These are phyloP conservation scores for Sugiyamaella valdiviana DNA, from an alignment of 805 yeast species.

Conservation along the genomic window DNA sequence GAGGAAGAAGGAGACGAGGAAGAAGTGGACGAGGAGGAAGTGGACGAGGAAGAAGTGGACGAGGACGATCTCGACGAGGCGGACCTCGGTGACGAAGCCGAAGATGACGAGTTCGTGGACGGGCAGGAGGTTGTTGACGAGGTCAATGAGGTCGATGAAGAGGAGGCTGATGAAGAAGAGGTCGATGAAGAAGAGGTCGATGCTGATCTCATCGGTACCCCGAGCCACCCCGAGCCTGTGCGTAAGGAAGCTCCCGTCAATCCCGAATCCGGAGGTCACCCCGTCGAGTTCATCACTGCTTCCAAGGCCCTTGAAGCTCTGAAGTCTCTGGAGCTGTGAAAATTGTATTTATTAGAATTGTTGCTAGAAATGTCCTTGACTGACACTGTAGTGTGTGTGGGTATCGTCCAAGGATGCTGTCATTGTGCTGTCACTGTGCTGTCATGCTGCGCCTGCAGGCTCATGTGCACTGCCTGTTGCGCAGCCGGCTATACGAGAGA, in stretches of 20 bases:
- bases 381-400: too few species aligned
- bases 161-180: slow-evolving; percentile 5
- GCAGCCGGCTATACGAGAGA: too few species aligned
- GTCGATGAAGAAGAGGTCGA: slow-evolving; percentile 7
- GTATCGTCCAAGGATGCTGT: too few species aligned
- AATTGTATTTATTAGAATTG: not conserved
- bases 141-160: not conserved
- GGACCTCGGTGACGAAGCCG: slow-evolving; percentile 16
- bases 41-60: slow-evolving; percentile 15
- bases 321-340: not conserved
- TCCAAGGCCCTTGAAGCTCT: not conserved
- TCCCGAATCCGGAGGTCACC: not conserved
- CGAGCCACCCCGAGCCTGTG: too few species aligned
- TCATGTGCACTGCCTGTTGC: too few species aligned
- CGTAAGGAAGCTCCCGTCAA: not conserved
- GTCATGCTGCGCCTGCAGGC: too few species aligned
- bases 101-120: slow-evolving; percentile 3
- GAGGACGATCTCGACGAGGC: slow-evolving; percentile 18
- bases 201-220: slow-evolving; percentile 1
- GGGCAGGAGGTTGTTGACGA: slow-evolving; percentile 1
- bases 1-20: slow-evolving; percentile 29
- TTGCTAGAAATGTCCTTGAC: too few species aligned
- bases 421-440: too few species aligned
- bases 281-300: not conserved
- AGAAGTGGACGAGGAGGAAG: slow-evolving; percentile 15